Evolutionary conservation across 768 basidiomycete genomes (phyloP), one percentile per base, ranked within the genome.

Genomic region (Suillus americanus): DNA sequence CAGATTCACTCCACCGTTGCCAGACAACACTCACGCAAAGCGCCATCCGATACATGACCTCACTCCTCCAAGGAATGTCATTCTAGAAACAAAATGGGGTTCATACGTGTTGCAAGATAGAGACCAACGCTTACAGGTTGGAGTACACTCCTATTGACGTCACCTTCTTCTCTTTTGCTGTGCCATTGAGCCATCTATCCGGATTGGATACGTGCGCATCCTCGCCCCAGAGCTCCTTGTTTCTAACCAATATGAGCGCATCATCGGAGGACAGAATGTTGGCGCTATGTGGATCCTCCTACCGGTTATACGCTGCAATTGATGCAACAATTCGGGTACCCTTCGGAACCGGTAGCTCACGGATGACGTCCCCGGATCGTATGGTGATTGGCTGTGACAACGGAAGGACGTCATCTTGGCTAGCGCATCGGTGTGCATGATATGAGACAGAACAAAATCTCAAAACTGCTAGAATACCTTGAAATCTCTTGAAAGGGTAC

Each of bases 241-340:
- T 67, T 38, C 75, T 77, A 57, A 16, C 30, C 38, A 25, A 55
- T 54, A 64, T 43, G 28, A 28, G n/a, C 14, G 16, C 55, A 61
- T 3, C 18, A 13, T 57, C 8, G n/a, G 54, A 13, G 30, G 13
- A 20, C 12, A 62, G 38, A 18, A 35, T 33, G 43, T 28, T 30
- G 35, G 41, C 10, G 16, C 20, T 9, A n/a, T 16, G 13, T 14
- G 13, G 25, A 4, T 51, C 33, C 28, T 60, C 68, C 50, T 41
- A 84, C 87, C 84, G 80, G 64, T 88, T 83, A 65, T 87, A 86
- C 3, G 79, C 84, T 25, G 81, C 80, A 45, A 86, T 81, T 10
- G 86, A 87, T 6, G 81, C 70, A 37, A 86, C 77, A 10, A 88
- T 74, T 57, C 82, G 82, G 40, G 79, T 81, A 9, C 84, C 84